Base-by-base conservation (phyloP, 2,329 filamentous ascomycete genomes). In the Claviceps sp. region DNA sequence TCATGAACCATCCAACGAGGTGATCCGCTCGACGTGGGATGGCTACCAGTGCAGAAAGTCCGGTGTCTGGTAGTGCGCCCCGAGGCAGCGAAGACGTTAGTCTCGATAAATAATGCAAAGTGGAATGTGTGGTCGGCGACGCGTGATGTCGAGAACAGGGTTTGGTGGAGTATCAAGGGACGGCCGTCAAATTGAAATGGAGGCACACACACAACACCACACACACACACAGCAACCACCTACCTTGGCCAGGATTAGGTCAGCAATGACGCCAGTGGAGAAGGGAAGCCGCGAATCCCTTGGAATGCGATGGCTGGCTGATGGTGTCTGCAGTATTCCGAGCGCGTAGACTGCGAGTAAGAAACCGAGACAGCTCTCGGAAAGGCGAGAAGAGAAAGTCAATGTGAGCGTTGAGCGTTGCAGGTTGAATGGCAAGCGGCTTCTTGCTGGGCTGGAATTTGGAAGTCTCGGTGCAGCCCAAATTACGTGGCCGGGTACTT, bases 221-320 rank as follows among this genome's bases (percentile, higher is more conserved):
- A 34, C 44, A 47, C 24, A 59, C 58, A 59, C 59, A 58, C 58
- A 63, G 51, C 50, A n/a, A n/a, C 50, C 53, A 50, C 55, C 52
- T 48, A 47, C 43, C 37, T 50, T 30, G 44, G 44, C 58, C 59
- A 63, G 62, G 64, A 62, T 66, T 67, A 67, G 64, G 66, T 67
- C 66, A 67, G 65, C 63, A 61, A 66, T 67, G 63, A 67, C 65
- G 65, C 59, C 63, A 62, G 63, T 61, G 61, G 44, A n/a, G 26
- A 30, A 61, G 37, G 37, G 16, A 16, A 50, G 37, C 52, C 16
- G 46, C 50, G 46, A 48, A 34, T 20, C 18, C 20, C 16, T 50
- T 38, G 37, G 40, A 40, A 40, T 41, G 37, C 30, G 30, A 34
- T 34, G 30, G 30, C 30, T 11, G 42, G 37, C 38, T n/a, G 14